phyloP scores from a whole-genome alignment of 768 basidiomycete genomes.

The Lentinula guzmanii region DNA sequence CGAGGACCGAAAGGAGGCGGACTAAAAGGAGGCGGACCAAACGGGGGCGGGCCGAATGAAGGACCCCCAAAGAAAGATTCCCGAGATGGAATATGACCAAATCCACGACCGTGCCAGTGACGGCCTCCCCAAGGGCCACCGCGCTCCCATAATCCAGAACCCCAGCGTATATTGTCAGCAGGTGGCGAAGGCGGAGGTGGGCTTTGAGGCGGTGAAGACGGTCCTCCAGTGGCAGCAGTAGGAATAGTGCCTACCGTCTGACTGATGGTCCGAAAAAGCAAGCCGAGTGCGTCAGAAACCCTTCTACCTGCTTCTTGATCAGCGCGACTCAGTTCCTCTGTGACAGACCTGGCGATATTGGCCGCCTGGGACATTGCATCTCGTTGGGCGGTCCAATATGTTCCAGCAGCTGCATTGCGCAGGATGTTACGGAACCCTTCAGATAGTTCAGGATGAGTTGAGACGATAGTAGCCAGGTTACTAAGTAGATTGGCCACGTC shows the following conservation, averaged over 20 bases:
- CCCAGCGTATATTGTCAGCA: neutral
- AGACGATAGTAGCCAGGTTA: slow-evolving; percentile 47
- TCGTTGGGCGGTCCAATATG: slow-evolving; percentile 66
- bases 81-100: neutral
- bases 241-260: slow-evolving; percentile 12
- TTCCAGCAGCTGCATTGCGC: slow-evolving; percentile 54
- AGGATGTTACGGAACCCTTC: slow-evolving; percentile 61
- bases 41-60: slow-evolving; percentile 8
- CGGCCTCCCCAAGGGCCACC: neutral
- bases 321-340: slow-evolving; percentile 37
- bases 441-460: slow-evolving; percentile 66
- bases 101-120: neutral
- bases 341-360: slow-evolving; percentile 42
- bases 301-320: slow-evolving; percentile 64
- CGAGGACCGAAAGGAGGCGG: slow-evolving; percentile 8
- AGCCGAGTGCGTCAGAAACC: slow-evolving; percentile 58
- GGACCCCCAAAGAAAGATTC: slow-evolving; percentile 8
- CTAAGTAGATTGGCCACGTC: slow-evolving; percentile 62
- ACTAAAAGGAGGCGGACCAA: slow-evolving; percentile 4
- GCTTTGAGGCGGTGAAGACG: neutral
- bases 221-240: neutral
- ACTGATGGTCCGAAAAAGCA: slow-evolving; percentile 51
- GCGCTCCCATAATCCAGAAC: neutral
- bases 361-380: slow-evolving; percentile 54
- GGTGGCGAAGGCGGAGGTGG: slow-evolving; percentile 9